Evolutionary conservation across 768 basidiomycete species (phyloP).

Genomic region (Suillus occidentalis): DNA sequence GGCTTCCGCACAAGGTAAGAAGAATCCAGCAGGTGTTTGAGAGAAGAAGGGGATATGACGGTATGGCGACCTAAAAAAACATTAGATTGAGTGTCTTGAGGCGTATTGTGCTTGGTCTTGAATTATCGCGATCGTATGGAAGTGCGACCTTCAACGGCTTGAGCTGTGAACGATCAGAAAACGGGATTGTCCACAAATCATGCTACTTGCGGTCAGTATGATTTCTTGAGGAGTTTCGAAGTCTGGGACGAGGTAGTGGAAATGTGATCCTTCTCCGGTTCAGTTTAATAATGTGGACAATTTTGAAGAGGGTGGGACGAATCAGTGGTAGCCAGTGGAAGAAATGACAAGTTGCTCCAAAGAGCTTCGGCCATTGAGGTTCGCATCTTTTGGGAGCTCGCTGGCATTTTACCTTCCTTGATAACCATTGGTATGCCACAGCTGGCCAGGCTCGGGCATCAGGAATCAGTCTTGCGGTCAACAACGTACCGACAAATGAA

Average conservation of each 20-base stretch:
- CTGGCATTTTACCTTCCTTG: neutral
- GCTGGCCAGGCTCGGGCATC: neutral
- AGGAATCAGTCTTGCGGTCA: neutral
- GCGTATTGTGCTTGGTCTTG: neutral
- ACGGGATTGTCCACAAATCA: neutral
- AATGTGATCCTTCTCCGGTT: slow-evolving; percentile 3
- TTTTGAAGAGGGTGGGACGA: too few species aligned
- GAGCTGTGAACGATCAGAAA: neutral
- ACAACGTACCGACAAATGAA: neutral
- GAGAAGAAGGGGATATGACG: slow-evolving; percentile 15
- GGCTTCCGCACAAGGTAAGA: slow-evolving; percentile 8
- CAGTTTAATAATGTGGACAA: neutral
- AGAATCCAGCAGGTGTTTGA: slow-evolving; percentile 25
- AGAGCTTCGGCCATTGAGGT: neutral
- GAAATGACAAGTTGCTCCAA: neutral
- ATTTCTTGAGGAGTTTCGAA: neutral
- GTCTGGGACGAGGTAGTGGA: neutral
- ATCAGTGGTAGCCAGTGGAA: neutral
- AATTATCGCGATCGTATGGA: neutral
- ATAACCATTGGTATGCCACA: neutral
- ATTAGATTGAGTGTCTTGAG: slow-evolving; percentile 8
- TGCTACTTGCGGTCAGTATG: neutral
- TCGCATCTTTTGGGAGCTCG: neutral
- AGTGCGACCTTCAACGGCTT: neutral
- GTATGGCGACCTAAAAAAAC: slow-evolving; percentile 16